Percentiles rank a stretch among this genome's conserved stretches.
Evolutionary conservation across 768 basidiomycete species (phyloP).

Genomic region (Dioszegia hungarica): DNA sequence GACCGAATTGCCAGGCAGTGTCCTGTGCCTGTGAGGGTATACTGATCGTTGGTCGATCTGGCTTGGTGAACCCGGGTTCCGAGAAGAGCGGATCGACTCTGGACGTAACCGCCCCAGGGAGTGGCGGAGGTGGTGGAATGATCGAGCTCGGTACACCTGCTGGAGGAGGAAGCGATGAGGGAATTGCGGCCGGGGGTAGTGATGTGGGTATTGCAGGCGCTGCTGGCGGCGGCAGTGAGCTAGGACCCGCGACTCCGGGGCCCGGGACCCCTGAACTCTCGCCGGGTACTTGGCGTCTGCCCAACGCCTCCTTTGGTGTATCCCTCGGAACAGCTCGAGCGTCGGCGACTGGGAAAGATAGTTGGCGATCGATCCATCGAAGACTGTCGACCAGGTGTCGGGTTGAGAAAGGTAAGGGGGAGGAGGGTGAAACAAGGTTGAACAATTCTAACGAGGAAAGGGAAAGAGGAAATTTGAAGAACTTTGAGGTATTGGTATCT

Average conservation of each 20-base stretch:
- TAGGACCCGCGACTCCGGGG: too few species aligned
- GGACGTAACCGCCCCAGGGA: too few species aligned
- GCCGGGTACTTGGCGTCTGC: background rate
- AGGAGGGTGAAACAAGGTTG: background rate
- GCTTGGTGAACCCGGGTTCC: too few species aligned
- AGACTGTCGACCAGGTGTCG: background rate
- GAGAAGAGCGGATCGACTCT: too few species aligned
- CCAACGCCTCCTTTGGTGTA: background rate
- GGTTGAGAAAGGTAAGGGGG: background rate
- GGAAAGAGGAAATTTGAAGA: background rate
- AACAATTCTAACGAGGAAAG: background rate
- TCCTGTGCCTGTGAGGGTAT: too few species aligned
- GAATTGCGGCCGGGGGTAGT: too few species aligned
- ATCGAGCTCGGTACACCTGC: background rate
- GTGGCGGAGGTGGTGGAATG: background rate
- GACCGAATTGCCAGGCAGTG: too few species aligned
- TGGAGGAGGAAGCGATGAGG: too few species aligned
- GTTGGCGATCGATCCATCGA: background rate
- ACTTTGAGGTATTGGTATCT: background rate
- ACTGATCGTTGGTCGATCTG: background rate
- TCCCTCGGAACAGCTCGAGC: background rate
- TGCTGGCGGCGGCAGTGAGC: too few species aligned
- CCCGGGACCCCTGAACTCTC: too few species aligned
- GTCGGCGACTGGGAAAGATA: slow-evolving; percentile 4
- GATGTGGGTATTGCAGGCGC: too few species aligned